These are phyloP conservation scores for Blepharisma undulans DNA, from an alignment of 169 alveolate species.

Conservation along the genomic window DNA sequence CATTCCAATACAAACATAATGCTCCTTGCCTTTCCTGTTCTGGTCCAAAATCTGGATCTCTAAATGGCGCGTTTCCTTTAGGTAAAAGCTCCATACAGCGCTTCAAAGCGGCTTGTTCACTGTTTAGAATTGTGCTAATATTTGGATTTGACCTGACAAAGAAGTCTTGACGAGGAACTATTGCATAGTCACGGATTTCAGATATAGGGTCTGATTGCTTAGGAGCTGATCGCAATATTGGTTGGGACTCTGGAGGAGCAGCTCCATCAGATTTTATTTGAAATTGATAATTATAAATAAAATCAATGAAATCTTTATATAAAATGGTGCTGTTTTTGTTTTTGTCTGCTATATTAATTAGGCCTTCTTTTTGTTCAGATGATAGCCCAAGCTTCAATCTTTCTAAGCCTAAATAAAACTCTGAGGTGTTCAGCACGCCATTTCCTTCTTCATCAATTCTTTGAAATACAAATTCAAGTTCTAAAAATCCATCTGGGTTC, in stretches of 20 bases:
- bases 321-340: not conserved
- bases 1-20: conserved; percentile 62
- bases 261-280: not conserved
- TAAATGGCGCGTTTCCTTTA: not conserved
- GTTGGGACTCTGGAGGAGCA: not conserved
- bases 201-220: not conserved
- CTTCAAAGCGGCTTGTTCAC: conserved; percentile 34
- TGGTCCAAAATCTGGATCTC: conserved; percentile 82
- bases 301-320: conserved; percentile 22
- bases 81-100: conserved; percentile 4
- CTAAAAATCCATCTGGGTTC: not conserved
- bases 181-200: not conserved
- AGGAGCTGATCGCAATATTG: not conserved
- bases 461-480: not conserved
- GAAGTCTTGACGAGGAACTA: conserved; percentile 2
- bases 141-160: not conserved
- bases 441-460: conserved; percentile 29
- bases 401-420: conserved; percentile 36
- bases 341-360: not conserved
- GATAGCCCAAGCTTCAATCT: conserved; percentile 15
- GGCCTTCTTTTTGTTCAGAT: not conserved
- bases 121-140: conserved; percentile 18
- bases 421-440: conserved; percentile 8
- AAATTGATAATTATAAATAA: conserved; percentile 5
- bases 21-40: conserved; percentile 50